Evolutionary conservation across 306 rosid genomes (phyloP).

Genomic region (Ochetophila trinervis): DNA sequence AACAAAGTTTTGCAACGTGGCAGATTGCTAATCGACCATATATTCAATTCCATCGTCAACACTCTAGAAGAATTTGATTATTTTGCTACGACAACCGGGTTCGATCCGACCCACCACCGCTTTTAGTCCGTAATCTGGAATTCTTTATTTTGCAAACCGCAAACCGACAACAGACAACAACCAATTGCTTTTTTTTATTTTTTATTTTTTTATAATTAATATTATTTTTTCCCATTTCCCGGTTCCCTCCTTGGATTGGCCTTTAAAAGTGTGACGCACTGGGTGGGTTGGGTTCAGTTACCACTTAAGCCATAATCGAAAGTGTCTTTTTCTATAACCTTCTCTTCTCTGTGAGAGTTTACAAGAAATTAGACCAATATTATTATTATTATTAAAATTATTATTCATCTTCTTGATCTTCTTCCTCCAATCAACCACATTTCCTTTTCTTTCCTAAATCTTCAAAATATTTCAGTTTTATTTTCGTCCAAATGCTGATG

Average conservation of each 20-base stretch:
- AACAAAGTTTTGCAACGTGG: background rate
- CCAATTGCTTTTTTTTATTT: background rate
- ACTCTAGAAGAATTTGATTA: background rate
- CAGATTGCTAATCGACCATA: background rate
- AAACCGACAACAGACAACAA: conserved; percentile 9
- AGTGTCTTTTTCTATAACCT: conserved; percentile 16
- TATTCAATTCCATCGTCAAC: background rate
- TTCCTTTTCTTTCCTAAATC: background rate
- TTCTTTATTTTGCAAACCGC: too few species aligned
- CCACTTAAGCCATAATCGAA: background rate
- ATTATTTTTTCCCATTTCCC: background rate
- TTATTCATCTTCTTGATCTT: background rate
- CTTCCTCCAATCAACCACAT: background rate
- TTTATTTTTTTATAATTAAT: too few species aligned
- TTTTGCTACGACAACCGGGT: too few species aligned
- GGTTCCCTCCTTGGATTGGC: background rate
- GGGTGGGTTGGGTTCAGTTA: background rate
- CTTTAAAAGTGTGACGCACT: conserved; percentile 13
- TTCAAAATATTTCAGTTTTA: background rate
- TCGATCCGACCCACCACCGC: conserved; percentile 16
- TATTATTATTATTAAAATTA: background rate
- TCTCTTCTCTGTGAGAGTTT: too few species aligned
- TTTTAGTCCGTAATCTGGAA: background rate
- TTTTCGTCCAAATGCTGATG: conserved; percentile 13
- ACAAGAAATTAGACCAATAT: too few species aligned